phyloP scores from a whole-genome alignment of 139 green algal genomes.

The Volvox reticuliferus region DNA sequence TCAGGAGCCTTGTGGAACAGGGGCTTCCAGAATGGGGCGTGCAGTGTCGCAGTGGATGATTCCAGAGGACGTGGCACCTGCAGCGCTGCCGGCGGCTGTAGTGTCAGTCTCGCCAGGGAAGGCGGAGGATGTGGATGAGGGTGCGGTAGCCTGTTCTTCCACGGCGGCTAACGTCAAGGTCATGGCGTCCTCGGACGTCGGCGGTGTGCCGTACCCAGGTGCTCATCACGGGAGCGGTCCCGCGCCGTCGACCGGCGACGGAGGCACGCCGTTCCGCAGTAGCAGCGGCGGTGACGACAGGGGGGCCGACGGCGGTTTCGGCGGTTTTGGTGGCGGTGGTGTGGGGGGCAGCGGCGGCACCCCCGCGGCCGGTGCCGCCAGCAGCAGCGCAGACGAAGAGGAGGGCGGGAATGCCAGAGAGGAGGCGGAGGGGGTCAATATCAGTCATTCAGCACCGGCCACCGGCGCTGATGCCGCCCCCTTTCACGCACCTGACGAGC shows the following conservation, averaged over 20 bases:
- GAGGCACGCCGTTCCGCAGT: neutral
- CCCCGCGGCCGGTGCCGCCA: neutral
- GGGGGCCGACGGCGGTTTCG: neutral
- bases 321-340: neutral
- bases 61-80: too few species aligned
- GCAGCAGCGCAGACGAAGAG: neutral
- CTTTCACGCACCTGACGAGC: too few species aligned
- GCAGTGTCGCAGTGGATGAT: too few species aligned
- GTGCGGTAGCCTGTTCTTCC: neutral
- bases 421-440: too few species aligned
- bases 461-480: neutral
- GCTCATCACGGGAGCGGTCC: too few species aligned
- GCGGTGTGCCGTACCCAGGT: neutral
- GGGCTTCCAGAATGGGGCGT: too few species aligned
- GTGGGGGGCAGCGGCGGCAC: neutral
- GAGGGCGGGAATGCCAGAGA: neutral
- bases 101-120: neutral
- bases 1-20: too few species aligned
- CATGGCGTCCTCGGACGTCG: neutral
- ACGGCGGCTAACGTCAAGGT: neutral
- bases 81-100: too few species aligned
- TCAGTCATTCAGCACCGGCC: too few species aligned
- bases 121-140: neutral
- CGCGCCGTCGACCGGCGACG: neutral
- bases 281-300: neutral